These are phyloP conservation scores for Asterionellopsis glacialis DNA, from an alignment of 108 stramenopile species.

Conservation along the genomic window DNA sequence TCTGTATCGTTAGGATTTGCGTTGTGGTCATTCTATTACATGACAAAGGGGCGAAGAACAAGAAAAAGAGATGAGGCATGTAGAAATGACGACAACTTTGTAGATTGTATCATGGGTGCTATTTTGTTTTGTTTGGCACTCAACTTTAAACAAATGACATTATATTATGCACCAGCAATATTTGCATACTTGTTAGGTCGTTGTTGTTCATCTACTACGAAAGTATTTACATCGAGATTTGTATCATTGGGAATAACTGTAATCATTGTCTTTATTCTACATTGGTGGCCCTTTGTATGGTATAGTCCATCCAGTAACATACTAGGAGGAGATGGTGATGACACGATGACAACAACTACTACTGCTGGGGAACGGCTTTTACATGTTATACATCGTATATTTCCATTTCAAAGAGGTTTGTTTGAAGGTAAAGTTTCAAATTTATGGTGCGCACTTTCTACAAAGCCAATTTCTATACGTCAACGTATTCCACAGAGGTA, in stretches of 20 bases:
- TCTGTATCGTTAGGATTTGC: slow-evolving; percentile 82
- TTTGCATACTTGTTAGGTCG: slow-evolving; percentile 83
- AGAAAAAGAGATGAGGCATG: too few species aligned
- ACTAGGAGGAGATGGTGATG: too few species aligned
- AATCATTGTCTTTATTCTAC: slow-evolving; percentile 45
- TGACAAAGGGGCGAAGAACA: slow-evolving; percentile 20
- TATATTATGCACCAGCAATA: slow-evolving; percentile 92
- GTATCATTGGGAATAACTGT: slow-evolving; percentile 70
- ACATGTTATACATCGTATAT: slow-evolving; percentile 71
- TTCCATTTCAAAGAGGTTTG: slow-evolving; percentile 90
- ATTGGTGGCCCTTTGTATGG: slow-evolving; percentile 82
- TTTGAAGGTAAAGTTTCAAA: slow-evolving; percentile 96
- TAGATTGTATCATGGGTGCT: slow-evolving; percentile 52
- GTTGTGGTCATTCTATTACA: slow-evolving; percentile 59
- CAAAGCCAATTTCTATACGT: slow-evolving; percentile 64
- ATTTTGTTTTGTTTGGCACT: slow-evolving; percentile 80
- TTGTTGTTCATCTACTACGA: slow-evolving; percentile 23
- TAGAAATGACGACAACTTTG: too few species aligned
- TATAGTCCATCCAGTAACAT: slow-evolving; percentile 11
- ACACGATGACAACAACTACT: not conserved
- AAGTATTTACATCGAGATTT: slow-evolving; percentile 20
- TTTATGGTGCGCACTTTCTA: slow-evolving; percentile 83
- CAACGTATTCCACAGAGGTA: slow-evolving; percentile 37
- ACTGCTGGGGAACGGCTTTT: slow-evolving; percentile 26
- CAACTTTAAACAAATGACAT: slow-evolving; percentile 96